phyloP scores from a whole-genome alignment of 371 early-diverging fungal species.

The Mucor circinelloides region DNA sequence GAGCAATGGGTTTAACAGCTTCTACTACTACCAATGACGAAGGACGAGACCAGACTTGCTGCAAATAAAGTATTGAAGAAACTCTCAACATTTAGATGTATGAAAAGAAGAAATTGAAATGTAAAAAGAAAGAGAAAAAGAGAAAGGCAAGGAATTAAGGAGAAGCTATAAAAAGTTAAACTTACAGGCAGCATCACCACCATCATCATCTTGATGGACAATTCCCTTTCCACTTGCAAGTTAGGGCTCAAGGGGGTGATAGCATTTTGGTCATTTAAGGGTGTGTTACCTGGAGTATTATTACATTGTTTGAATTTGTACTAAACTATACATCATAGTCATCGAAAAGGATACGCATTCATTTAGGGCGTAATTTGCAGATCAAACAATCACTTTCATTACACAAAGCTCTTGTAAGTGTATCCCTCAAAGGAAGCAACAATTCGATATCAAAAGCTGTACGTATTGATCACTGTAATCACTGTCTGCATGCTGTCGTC shows the following conservation, averaged over 20 bases:
- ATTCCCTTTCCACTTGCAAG: neutral
- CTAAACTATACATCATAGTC: neutral
- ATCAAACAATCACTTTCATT: neutral
- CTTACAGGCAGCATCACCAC: neutral
- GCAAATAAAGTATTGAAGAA: conserved; percentile 19
- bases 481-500: neutral
- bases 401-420: neutral
- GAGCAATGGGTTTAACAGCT: neutral
- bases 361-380: neutral
- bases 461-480: neutral
- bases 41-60: conserved; percentile 15
- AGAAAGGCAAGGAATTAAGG: conserved; percentile 6
- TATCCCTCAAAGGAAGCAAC: neutral
- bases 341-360: neutral
- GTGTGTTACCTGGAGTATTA: neutral
- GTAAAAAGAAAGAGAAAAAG: conserved; percentile 4
- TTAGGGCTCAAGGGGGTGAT: neutral
- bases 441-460: neutral
- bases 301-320: conserved; percentile 1
- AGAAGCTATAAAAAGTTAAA: neutral
- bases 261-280: neutral
- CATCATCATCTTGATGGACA: neutral
- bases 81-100: conserved; percentile 15
- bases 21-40: neutral
- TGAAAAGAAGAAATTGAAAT: neutral